Evolutionary conservation across 805 yeast species (phyloP), one percentile per base, ranked within the genome.

Genomic region (Lipomyces japonicus): DNA sequence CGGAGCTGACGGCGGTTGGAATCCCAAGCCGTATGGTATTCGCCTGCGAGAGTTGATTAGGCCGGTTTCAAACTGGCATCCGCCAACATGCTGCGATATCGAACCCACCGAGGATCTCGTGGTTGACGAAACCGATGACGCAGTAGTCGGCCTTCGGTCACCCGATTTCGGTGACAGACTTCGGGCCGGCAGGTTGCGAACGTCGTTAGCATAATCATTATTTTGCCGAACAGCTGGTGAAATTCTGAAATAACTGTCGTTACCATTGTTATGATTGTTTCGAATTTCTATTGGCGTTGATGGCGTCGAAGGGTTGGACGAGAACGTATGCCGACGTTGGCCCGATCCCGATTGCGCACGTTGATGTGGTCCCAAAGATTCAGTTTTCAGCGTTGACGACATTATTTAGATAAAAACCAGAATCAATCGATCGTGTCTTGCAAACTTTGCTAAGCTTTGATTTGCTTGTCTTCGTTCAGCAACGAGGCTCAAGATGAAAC

Each of bases 1-100:
- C 25, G 39, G 40, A 7, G 48, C 18, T 5, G 41, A 48, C 21
- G 57, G 44, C 22, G 61, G 58, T 16, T 22, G 39, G 9, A 53
- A 34, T 9, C 63, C 63, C 3, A 60, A 45, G 14, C 55, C 39
- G 35, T 60, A 60, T 14, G 63, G 63, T 19, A 60, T 49, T 30
- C 63, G 53, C 14, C 63, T 42, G 21, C 54, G 51, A 22, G 58
- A 49, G 30, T 58, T 35, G 16, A 55, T 37, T 21, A 50, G 48
- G 21, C 60, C 58, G 4, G 59, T 53, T 45, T 57, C 60, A 30
- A 42, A 53, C 35, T 21, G 37, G 28, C 57, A 53, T n/a, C 42
- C 42, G 16, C 42, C 42, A 6, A 32, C 7, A n/a, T 39, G 19
- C 31, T 16, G 31, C 12, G 42, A 18, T 22, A 32, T 14, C 12